A percentile compares a stretch with the other conserved stretches of the same genome.
Evolutionary conservation across 1,284 basidiomycete genomes (phyloP).

Genomic region (Inonotus obliquus): DNA sequence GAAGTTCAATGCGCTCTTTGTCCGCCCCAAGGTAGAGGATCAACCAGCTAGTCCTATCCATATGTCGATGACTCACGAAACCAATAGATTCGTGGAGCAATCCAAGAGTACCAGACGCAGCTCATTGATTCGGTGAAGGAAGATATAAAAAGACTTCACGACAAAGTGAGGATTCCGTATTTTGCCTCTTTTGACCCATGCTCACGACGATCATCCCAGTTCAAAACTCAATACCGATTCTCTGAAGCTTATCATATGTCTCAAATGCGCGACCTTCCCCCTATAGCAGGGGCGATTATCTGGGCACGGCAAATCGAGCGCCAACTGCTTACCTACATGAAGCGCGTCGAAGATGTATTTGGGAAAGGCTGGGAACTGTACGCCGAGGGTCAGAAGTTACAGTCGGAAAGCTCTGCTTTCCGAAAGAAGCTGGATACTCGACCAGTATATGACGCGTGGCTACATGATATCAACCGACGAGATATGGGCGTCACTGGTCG

Average conservation of each 20-base stretch:
- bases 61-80: not conserved
- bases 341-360: slow-evolving; percentile 98
- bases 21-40: slow-evolving; percentile 82
- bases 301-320: slow-evolving; percentile 99
- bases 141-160: slow-evolving; percentile 92
- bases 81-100: slow-evolving; percentile 85
- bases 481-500: slow-evolving; percentile 91
- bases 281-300: slow-evolving; percentile 95
- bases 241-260: slow-evolving; percentile 98
- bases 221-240: slow-evolving; percentile 91
- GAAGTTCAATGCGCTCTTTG: slow-evolving; percentile 97
- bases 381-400: slow-evolving; percentile 97
- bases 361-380: slow-evolving; percentile 99
- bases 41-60: not conserved
- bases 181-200: not conserved
- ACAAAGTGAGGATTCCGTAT: slow-evolving; percentile 57
- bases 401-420: slow-evolving; percentile 89
- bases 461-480: slow-evolving; percentile 89
- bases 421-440: slow-evolving; percentile 93
- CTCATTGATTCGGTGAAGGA: slow-evolving; percentile 97
- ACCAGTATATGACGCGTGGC: slow-evolving; percentile 94
- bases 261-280: slow-evolving; percentile 94
- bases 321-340: slow-evolving; percentile 96
- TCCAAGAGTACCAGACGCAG: slow-evolving; percentile 98
- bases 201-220: slow-evolving; percentile 38